Conservation (phyloP, 1,284 basidiomycete genomes). For the Xanthoconium separans region DNA sequence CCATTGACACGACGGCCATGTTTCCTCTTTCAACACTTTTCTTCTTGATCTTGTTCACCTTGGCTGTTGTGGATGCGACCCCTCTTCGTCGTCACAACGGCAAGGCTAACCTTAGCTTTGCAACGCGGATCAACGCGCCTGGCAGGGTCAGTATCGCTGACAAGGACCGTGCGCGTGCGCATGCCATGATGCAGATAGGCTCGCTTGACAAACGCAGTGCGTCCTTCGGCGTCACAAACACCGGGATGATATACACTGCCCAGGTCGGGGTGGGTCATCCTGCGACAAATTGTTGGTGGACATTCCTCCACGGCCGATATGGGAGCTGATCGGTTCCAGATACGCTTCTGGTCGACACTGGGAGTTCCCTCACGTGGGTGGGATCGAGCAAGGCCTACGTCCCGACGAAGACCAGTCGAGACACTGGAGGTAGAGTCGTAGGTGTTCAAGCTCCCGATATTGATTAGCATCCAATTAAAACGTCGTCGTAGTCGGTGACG, state of each 20-base stretch:
- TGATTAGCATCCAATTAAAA: not conserved
- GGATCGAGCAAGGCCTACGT: constrained; percentile 36
- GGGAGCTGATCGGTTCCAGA: constrained; percentile 12
- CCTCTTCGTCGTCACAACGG: not conserved
- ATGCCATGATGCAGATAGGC: no score
- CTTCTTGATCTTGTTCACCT: not conserved
- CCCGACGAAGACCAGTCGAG: constrained; percentile 40
- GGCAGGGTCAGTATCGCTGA: constrained; percentile 1
- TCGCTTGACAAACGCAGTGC: constrained; percentile 5
- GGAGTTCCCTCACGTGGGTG: constrained; percentile 39
- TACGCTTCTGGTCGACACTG: constrained; percentile 31
- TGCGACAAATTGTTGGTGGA: constrained; percentile 38
- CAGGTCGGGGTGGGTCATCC: constrained; percentile 44
- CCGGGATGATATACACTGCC: constrained; percentile 34
- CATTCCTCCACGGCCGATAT: not conserved
- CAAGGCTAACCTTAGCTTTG: constrained; percentile 2
- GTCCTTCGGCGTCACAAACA: constrained; percentile 9
- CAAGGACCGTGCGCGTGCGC: constrained; percentile 8
- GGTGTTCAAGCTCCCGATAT: not conserved
- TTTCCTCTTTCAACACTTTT: not conserved
- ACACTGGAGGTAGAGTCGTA: constrained; percentile 44
- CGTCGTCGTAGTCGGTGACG: constrained; percentile 29
- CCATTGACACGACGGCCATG: not conserved
- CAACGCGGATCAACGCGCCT: constrained; percentile 1
- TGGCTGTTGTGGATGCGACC: not conserved